Base-by-base conservation (phyloP, 2,329 filamentous ascomycete species). In the Salinomyces thailandicus region DNA sequence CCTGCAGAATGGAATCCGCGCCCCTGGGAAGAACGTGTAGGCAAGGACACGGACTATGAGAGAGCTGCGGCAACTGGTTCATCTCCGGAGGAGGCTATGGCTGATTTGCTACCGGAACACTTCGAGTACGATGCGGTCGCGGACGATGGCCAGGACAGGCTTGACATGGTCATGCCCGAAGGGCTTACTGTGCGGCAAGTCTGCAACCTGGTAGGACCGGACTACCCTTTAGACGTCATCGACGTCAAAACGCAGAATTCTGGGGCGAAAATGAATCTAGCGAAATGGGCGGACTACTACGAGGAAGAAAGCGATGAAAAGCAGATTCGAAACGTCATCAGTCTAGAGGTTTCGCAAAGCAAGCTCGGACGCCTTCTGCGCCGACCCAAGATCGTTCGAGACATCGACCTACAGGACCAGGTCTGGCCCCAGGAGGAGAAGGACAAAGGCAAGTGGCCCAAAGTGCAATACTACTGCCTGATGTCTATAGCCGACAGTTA, bases 401-500 rank as follows among this genome's bases (percentile, higher is more conserved):
- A 81, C 42, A 69, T 81, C 44, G 70, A 73, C 45, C 58, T 73
- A 3, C 67, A 70, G 47, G 69, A 73, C 42, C 60, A 66, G 4
- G 68, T 72, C n/a, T 73, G 70, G 70, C 69, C 67, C 12, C 62
- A 65, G 38, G 67, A 69, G 30, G 60, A 63, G 56, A 67, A 49
- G 1, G 70, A 72, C 32, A 67, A 71, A 44, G 67, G 68, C 18
- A 68, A 75, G 36, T 74, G 68, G 38, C 74, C 76, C 5, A 73
- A 75, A 39, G 77, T 81, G 5, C 75, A 79, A 41, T 80, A 77
- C 50, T 79, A 79, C 59, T 78, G 75, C 51, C 60, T 81, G 22
- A 81, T 81, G 77, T 81, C 77, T 4, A 76, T 80, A 15, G 74
- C 75, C 9, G 77, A 81, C 55, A 79, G 76, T 55, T 81, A 79